Evolutionary conservation across 2,329 filamentous ascomycete genomes (phyloP).

Genomic region (Immersiporthe knoxdaviesiana): DNA sequence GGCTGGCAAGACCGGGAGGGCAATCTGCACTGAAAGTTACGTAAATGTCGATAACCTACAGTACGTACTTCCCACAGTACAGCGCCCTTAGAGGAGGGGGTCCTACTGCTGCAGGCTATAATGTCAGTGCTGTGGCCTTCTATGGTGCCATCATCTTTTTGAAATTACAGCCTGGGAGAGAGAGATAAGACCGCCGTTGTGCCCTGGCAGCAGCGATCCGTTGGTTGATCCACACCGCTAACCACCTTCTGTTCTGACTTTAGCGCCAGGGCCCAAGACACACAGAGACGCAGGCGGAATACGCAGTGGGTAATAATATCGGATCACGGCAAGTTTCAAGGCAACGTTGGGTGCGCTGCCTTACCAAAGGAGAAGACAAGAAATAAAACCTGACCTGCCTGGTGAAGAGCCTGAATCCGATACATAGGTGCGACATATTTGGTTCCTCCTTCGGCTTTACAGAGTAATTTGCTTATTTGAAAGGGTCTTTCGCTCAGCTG

Average conservation of each 20-base stretch:
- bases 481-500: too few relatives aligned
- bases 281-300: background rate
- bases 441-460: too few relatives aligned
- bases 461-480: too few relatives aligned
- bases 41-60: slow-evolving; percentile 9
- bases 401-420: too few relatives aligned
- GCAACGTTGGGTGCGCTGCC: background rate
- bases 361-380: too few relatives aligned
- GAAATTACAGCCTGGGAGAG: background rate
- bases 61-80: too few relatives aligned
- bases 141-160: background rate
- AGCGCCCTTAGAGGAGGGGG: background rate
- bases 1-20: background rate
- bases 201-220: slow-evolving; percentile 1
- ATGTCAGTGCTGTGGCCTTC: background rate
- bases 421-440: too few relatives aligned
- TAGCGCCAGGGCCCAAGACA: slow-evolving; percentile 1
- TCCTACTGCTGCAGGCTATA: background rate
- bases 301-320: background rate
- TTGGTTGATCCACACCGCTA: background rate
- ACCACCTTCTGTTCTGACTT: slow-evolving; percentile 12
- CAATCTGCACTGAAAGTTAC: slow-evolving; percentile 7
- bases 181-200: slow-evolving; percentile 11
- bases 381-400: background rate
- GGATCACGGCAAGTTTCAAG: slow-evolving; percentile 1